Evolutionary conservation across 148 eudicot species (phyloP), one percentile per base, ranked within the genome.

Genomic region (Rhododendron ovatum): DNA sequence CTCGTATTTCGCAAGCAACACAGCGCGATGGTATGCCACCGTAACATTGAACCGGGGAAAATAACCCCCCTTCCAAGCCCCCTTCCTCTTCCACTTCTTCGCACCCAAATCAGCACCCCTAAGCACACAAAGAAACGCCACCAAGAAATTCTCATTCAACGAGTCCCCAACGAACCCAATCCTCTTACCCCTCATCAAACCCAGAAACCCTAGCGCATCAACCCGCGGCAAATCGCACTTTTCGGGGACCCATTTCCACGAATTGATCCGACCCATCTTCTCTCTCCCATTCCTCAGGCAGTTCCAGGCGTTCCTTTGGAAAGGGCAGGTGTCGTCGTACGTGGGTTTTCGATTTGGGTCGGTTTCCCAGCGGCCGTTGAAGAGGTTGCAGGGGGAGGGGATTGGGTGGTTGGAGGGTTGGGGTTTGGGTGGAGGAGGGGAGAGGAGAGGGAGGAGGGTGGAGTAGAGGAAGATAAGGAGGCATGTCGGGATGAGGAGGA

Each of bases 131-230:
- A 94, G 41, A 88, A 95, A 93, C 3, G 95, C 87, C 80, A 90
- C 95, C 87, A 94, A 83, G 67, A 95, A 93, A 84, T 95, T 94
- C 90, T 95, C 99, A 80, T 93, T 95, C 93, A 97, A 85, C 0
- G 99, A 95, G 80, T 95, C 99, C 84, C 98, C 99, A 86, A 97
- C 92, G 88, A 97, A 91, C 94, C 99, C 99, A 86, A 97, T 86
- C 57, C 90, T 93, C 88, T 86, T 94, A 39, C 91, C 87, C 89
- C 95, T 91, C 98, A 95, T 94, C 90, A 89, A 22, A 83, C 88
- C 87, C 92, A 95, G 86, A 89, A 97, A 95, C 89, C 85, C 61
- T 8, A 84, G 65, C 5, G 98, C 95, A 67, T 97, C 96, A 86
- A 97, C 78, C 82, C 90, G 88, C 1, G 78, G 53, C 88, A 97